Percentiles rank a stretch among this genome's conserved stretches.
Evolutionary conservation across 192 early-diverging fungal species (phyloP).

Genomic region (Jimgerdemannia lactiflua): DNA sequence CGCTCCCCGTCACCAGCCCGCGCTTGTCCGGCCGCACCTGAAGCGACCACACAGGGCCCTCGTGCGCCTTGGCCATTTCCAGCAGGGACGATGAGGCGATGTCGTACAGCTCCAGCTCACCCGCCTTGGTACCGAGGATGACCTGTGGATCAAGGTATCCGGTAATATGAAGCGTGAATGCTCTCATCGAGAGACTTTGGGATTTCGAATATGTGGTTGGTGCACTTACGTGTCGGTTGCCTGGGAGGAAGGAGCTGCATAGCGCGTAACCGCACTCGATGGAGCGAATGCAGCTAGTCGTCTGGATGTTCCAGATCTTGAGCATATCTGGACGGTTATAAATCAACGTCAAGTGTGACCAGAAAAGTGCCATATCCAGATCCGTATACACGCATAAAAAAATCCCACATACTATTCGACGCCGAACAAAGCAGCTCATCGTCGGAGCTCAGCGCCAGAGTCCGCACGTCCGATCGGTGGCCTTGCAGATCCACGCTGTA

Average conservation of each 20-base stretch:
- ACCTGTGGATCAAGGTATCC: conserved; percentile 35
- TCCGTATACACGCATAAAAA: too few species aligned
- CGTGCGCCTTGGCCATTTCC: conserved; percentile 90
- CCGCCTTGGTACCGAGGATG: conserved; percentile 91
- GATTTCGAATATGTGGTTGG: not conserved
- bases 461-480: conserved; percentile 89
- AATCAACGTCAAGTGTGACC: too few species aligned
- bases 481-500: conserved; percentile 80
- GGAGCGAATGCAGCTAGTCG: conserved; percentile 81
- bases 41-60: conserved; percentile 84
- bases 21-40: conserved; percentile 83
- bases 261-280: conserved; percentile 90
- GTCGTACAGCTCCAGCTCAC: conserved; percentile 89
- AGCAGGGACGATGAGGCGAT: conserved; percentile 79
- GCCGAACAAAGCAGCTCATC: conserved; percentile 85
- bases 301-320: conserved; percentile 90
- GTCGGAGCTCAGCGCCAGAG: conserved; percentile 86
- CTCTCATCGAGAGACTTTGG: too few species aligned
- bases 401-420: conserved; percentile 58
- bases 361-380: too few species aligned
- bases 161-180: too few species aligned
- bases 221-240: conserved; percentile 68
- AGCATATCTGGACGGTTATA: conserved; percentile 46
- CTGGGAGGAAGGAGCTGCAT: conserved; percentile 93
- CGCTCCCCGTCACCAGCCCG: conserved; percentile 88